Conservation (phyloP, 2,329 filamentous ascomycete species). For the Scolecobasidium constrictum region DNA sequence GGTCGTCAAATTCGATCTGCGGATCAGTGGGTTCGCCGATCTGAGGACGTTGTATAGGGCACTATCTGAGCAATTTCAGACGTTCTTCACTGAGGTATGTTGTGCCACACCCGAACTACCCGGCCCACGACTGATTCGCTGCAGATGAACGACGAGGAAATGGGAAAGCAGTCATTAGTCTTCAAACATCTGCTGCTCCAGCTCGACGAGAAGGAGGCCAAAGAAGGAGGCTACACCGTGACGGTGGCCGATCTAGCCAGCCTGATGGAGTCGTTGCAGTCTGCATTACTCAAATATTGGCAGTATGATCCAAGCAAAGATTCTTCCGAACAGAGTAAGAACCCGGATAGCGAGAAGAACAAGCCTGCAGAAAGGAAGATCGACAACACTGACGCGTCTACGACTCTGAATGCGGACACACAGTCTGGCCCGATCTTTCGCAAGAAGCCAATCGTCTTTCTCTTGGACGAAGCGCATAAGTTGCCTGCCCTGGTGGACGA, state of each 20-base stretch:
- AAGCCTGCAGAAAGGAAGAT: background rate
- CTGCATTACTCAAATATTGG: constrained; percentile 3
- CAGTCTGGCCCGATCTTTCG: background rate
- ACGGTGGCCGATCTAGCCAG: constrained; percentile 3
- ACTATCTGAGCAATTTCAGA: constrained; percentile 7
- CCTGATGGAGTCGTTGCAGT: constrained; percentile 6
- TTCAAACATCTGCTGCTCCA: constrained; percentile 6
- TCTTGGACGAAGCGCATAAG: constrained; percentile 6
- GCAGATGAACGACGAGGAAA: constrained; percentile 7
- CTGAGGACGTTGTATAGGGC: constrained; percentile 7
- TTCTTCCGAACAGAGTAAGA: background rate
- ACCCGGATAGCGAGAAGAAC: background rate
- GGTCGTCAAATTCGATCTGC: constrained; percentile 7
- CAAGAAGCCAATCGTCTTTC: constrained; percentile 6
- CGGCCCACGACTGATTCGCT: background rate
- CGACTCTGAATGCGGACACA: background rate
- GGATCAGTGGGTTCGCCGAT: constrained; percentile 7
- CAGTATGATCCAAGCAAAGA: constrained; percentile 2
- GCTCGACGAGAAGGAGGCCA: constrained; percentile 1
- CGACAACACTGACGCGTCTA: background rate
- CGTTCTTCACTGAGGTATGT: constrained; percentile 2
- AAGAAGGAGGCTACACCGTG: constrained; percentile 2
- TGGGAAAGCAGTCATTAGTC: constrained; percentile 1
- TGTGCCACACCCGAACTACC: background rate
- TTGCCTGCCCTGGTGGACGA: constrained; percentile 4